Evolutionary conservation across 805 yeast genomes (phyloP).

Genomic region (Lachancea sp.): DNA sequence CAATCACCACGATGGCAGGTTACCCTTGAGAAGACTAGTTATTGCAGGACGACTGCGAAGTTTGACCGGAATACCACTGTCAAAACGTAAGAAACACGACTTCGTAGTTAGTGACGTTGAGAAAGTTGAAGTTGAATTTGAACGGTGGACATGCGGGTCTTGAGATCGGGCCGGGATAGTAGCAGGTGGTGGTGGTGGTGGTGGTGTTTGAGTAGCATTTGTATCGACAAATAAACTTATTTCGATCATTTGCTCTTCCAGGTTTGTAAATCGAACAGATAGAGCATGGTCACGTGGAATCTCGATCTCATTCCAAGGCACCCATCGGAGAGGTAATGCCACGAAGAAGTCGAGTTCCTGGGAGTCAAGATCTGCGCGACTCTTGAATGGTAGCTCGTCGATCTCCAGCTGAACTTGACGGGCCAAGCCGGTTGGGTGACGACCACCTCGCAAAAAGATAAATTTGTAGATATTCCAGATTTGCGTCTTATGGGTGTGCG

Average conservation of each 20-base stretch:
- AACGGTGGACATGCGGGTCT: neutral
- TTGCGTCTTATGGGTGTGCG: constrained; percentile 7
- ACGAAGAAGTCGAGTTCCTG: constrained; percentile 22
- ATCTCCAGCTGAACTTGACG: neutral
- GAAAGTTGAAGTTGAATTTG: too few species aligned
- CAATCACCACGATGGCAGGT: constrained; percentile 3
- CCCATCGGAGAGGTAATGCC: constrained; percentile 28
- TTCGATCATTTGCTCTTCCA: constrained; percentile 1
- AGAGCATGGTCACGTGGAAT: neutral
- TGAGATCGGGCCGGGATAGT: too few species aligned
- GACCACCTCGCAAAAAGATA: constrained; percentile 29
- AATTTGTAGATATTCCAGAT: constrained; percentile 30
- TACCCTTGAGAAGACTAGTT: neutral
- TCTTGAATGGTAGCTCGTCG: constrained; percentile 1
- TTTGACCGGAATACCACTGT: neutral
- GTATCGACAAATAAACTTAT: neutral
- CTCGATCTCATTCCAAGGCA: constrained; percentile 15
- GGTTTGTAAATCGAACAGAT: neutral
- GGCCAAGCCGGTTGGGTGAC: neutral
- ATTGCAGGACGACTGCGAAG: constrained; percentile 2
- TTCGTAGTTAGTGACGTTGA: too few species aligned
- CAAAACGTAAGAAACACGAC: neutral
- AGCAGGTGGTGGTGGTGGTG: too few species aligned
- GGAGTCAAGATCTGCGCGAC: constrained; percentile 18
- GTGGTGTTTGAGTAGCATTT: too few species aligned